Base-by-base conservation (phyloP, 1,284 basidiomycete genomes). In the Trichosporon coremiiforme region DNA sequence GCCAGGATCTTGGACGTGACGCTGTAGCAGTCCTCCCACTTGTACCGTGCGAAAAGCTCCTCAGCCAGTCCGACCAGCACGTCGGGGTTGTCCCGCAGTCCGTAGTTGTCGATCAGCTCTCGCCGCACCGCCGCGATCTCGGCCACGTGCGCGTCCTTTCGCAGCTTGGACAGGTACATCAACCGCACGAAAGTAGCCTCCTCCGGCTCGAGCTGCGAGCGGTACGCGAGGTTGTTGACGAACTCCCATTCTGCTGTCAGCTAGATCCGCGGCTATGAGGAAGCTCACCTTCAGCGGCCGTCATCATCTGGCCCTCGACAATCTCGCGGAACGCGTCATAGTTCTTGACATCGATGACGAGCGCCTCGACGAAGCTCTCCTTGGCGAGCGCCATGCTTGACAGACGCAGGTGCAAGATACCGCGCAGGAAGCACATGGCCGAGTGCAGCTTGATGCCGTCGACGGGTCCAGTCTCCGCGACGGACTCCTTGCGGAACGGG, bases 371-470 rank as follows among this genome's bases (percentile, higher is more conserved):
- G 79, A 98, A 98, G 73, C 91, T 92, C 69, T 93, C 87, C 78
- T 96, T 96, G 0, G 97, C 97, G 72, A 92, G 88, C 60, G 93
- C 90, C 13, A 90, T 89, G 7, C 94, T 90, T 74, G 95, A 95
- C 12, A 98, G 86, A 75, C 98, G 95, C 33, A 98, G 89, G 88
- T 98, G 95, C 17, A 99, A 87, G 53, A 97, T 85, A 2, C 95
- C 97, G 50, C 97, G 90, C 15, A 99, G 85, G 80, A 95, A 91
- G 78, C 95, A 97, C 88, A 98, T 94, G 0, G 94, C 95, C 2
- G 95, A 93, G 84, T 96, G 92, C 57, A 98, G 91, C 92, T 95
- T 96, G 79, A 95, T 92, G 2, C 93, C 93, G 75, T 94, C 92
- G 22, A 53, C 31, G 2, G 70, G 70, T 4, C 57, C 66, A 0